Conservation (phyloP, 192 early-diverging fungal species). For the Pilobolus umbonatus region DNA sequence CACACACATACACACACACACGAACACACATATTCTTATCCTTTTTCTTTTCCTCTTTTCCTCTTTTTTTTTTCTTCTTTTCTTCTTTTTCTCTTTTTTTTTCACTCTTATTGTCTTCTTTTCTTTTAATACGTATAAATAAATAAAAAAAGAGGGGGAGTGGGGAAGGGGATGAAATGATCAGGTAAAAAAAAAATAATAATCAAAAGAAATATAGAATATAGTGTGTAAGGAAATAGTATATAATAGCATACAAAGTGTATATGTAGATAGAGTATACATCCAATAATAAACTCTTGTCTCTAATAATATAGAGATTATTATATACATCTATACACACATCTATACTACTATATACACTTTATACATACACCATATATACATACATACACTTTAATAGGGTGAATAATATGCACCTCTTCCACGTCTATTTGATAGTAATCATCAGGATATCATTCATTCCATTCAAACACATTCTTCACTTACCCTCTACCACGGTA, state of each 20-base stretch:
- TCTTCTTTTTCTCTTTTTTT: background rate
- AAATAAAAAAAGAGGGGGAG: no score
- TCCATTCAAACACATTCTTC: background rate
- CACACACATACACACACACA: no score
- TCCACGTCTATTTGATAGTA: constrained; percentile 28
- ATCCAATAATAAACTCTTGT: no score
- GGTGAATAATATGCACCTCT: constrained; percentile 38
- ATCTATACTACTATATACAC: background rate
- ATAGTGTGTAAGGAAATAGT: no score
- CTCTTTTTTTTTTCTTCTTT: background rate
- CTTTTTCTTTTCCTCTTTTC: background rate
- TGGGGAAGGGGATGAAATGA: no score
- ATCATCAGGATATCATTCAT: background rate
- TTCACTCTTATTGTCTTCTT: background rate
- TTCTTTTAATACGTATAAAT: no score
- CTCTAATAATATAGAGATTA: no score
- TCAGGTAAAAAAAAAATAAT: no score
- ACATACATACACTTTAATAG: constrained; percentile 20
- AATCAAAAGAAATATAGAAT: no score
- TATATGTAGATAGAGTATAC: no score
- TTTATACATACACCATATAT: background rate
- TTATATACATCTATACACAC: constrained; percentile 1
- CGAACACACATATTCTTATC: background rate
- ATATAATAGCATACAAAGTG: no score
- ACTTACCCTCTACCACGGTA: constrained; percentile 43